phyloP scores from a whole-genome alignment of 805 yeast species.

The Suhomyces sp. region DNA sequence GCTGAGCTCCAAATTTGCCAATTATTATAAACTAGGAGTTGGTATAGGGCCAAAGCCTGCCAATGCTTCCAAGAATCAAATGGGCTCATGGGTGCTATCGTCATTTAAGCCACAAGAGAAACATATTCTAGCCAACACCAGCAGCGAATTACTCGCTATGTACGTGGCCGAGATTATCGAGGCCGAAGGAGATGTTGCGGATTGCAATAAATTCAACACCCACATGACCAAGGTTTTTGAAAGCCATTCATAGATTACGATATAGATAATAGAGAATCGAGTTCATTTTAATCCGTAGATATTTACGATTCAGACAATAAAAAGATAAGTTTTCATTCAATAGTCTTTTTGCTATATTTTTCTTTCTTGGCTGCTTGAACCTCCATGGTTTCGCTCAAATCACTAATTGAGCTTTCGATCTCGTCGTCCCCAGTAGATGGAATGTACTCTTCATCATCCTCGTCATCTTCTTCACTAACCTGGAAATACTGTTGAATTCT shows the following conservation, averaged over 20 bases:
- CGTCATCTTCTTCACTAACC: conserved; percentile 6
- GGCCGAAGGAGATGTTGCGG: conserved; percentile 2
- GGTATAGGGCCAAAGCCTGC: conserved; percentile 43
- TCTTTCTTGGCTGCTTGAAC: background rate
- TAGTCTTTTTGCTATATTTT: background rate
- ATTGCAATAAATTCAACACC: conserved; percentile 9
- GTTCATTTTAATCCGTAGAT: background rate
- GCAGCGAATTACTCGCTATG: conserved; percentile 1
- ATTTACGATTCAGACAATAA: background rate
- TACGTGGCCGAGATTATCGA: conserved; percentile 7
- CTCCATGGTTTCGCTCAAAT: background rate
- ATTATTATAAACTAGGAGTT: conserved; percentile 33
- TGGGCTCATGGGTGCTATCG: conserved; percentile 43
- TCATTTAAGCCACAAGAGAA: conserved; percentile 26
- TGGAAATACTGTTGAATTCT: background rate
- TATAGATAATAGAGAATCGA: background rate
- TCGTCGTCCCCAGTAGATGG: conserved; percentile 4
- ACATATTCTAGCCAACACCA: conserved; percentile 8
- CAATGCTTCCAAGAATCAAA: conserved; percentile 30
- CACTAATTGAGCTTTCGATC: background rate
- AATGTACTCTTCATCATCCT: conserved; percentile 5
- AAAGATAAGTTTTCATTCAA: background rate
- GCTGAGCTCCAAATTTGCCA: conserved; percentile 2
- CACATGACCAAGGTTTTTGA: conserved; percentile 6
- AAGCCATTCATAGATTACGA: background rate